Conservation (phyloP, 2,329 filamentous ascomycete genomes). For the Hymenoscyphus fraxineus region DNA sequence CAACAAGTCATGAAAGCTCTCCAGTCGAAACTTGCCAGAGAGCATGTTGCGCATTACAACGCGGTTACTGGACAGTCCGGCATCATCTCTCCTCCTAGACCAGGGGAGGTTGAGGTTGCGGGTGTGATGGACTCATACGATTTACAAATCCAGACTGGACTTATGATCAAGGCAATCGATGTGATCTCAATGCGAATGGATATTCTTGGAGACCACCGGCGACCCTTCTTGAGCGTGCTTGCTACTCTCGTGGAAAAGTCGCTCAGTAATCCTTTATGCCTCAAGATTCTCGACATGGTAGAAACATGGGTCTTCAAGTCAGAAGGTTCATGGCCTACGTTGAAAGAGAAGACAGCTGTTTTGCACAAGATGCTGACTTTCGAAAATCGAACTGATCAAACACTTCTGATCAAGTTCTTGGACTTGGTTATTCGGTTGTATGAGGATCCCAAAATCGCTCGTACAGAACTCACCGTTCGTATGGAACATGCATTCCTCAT, state of each 20-base stretch:
- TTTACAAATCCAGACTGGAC: conserved; percentile 78
- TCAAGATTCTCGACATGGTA: conserved; percentile 90
- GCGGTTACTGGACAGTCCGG: conserved; percentile 50
- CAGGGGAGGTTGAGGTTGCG: conserved; percentile 46
- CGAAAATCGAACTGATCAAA: conserved; percentile 77
- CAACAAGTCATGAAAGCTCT: conserved; percentile 86
- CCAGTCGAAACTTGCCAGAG: conserved; percentile 85
- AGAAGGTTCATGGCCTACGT: conserved; percentile 89
- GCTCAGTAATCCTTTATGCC: conserved; percentile 77
- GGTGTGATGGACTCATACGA: conserved; percentile 70
- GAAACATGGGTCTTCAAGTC: conserved; percentile 95
- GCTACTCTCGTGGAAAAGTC: conserved; percentile 96
- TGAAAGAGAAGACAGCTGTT: conserved; percentile 98
- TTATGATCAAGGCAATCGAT: conserved; percentile 95
- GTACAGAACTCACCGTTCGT: conserved; percentile 91
- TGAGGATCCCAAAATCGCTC: conserved; percentile 91
- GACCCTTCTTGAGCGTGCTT: conserved; percentile 91
- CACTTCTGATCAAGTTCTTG: conserved; percentile 86
- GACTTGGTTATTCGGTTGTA: conserved; percentile 97
- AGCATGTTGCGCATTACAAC: conserved; percentile 79
- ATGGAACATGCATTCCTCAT: conserved; percentile 98
- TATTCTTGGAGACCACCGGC: conserved; percentile 80
- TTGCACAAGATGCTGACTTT: conserved; percentile 99
- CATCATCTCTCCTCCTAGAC: conserved; percentile 34
- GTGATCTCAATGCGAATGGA: conserved; percentile 91